Evolutionary conservation across 768 basidiomycete genomes (phyloP).

Genomic region (Vararia minispora): DNA sequence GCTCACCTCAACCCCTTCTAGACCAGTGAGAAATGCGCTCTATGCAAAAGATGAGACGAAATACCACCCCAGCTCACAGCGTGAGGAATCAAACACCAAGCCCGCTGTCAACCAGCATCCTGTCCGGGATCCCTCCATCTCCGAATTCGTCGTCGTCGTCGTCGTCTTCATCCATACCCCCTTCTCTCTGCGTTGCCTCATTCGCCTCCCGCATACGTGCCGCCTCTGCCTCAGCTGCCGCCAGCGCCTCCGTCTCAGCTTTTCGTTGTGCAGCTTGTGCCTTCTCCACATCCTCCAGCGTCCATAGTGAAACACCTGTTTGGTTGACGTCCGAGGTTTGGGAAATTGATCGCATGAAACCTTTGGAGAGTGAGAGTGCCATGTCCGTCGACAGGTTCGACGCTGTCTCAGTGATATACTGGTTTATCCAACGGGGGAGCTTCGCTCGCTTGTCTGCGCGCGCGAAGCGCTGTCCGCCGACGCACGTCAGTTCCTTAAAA

Average conservation of each 20-base stretch:
- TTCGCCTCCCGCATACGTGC: slow-evolving; percentile 40
- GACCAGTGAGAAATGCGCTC: no score
- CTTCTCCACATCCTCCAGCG: slow-evolving; percentile 81
- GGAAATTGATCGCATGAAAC: slow-evolving; percentile 98
- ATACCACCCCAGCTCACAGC: no score
- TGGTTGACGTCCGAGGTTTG: slow-evolving; percentile 96
- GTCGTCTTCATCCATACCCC: slow-evolving; percentile 22
- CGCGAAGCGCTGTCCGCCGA: slow-evolving; percentile 61
- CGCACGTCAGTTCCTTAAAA: slow-evolving; percentile 3
- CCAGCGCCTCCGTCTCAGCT: slow-evolving; percentile 39
- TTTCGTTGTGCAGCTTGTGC: slow-evolving; percentile 76
- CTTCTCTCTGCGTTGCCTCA: slow-evolving; percentile 39
- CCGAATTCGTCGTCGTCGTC: slow-evolving; percentile 18
- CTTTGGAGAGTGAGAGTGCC: slow-evolving; percentile 87
- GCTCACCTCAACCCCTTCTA: no score
- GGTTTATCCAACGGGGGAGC: slow-evolving; percentile 97
- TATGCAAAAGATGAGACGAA: no score
- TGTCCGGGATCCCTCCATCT: slow-evolving; percentile 50
- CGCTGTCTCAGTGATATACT: slow-evolving; percentile 97
- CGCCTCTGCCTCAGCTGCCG: slow-evolving; percentile 21
- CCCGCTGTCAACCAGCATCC: slow-evolving; percentile 49
- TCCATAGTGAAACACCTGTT: slow-evolving; percentile 93
- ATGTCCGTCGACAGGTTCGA: slow-evolving; percentile 98
- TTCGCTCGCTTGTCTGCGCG: slow-evolving; percentile 90
- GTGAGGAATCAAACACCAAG: slow-evolving; percentile 17